These are phyloP conservation scores for Aspergillus vadensis DNA, from an alignment of 2,329 filamentous ascomycete species.

Conservation along the genomic window DNA sequence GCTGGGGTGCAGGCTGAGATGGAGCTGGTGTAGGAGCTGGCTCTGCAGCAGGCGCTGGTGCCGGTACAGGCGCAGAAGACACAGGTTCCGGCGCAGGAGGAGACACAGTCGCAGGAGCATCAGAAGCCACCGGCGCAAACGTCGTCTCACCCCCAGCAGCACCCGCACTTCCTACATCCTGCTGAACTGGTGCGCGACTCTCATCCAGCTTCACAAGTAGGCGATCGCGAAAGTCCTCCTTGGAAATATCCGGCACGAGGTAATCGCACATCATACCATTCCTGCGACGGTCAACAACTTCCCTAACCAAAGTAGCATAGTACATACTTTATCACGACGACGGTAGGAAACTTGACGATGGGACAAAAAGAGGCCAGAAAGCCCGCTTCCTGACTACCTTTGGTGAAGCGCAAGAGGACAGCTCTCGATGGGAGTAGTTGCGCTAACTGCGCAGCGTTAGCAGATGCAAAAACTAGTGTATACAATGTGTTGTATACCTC, in stretches of 20 bases:
- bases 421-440: slow-evolving; percentile 62
- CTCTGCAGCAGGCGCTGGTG: not conserved
- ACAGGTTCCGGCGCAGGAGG: slow-evolving; percentile 2
- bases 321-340: slow-evolving; percentile 73
- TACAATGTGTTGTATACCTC: slow-evolving; percentile 41
- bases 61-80: not conserved
- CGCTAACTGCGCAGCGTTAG: slow-evolving; percentile 50
- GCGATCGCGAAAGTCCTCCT: slow-evolving; percentile 66
- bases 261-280: slow-evolving; percentile 79
- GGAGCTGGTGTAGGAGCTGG: not conserved
- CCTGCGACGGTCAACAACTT: slow-evolving; percentile 41
- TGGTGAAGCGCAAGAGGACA: slow-evolving; percentile 68
- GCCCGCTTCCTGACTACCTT: slow-evolving; percentile 76
- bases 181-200: slow-evolving; percentile 6
- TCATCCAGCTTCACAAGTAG: slow-evolving; percentile 50
- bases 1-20: not conserved
- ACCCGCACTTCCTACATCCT: slow-evolving; percentile 7
- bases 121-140: slow-evolving; percentile 5
- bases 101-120: not conserved
- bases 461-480: not conserved
- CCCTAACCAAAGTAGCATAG: not conserved
- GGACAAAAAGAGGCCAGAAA: slow-evolving; percentile 83
- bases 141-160: slow-evolving; percentile 6
- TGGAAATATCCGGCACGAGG: slow-evolving; percentile 64
- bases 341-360: slow-evolving; percentile 72